Base-by-base conservation (phyloP, 192 early-diverging fungal species). In the Backusella morwellensis region DNA sequence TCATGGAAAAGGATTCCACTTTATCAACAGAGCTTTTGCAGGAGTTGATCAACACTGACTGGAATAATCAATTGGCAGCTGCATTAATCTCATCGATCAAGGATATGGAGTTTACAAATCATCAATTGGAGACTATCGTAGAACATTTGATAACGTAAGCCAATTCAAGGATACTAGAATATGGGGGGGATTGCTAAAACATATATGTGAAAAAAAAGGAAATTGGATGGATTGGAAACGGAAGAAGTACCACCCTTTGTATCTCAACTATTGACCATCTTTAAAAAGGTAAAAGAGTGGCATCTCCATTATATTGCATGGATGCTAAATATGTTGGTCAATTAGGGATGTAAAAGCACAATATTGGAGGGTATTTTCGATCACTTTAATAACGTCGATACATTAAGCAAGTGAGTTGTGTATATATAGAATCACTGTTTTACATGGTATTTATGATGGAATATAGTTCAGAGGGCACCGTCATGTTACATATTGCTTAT, bases 401-500 rank as follows among this genome's bases (percentile, higher is more conserved):
- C 12, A 29, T 29, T 35, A 75, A 17, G 78, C 82, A 32, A 74
- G 75, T 11, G 83, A 78, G 32, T 32, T 32, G 54, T 42, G 35
- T 19, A 78, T 72, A 72, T 77, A 32, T 32, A 32, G 2, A 2
- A 2, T 32, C 32, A 7, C 72, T 80, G 11, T 68, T 73, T 12
- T 12, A 40, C 5, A 52, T 85, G 14, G 36, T 63, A 32, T 70
- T 44, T 59, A 19, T 34, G 38, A 52, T 75, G 63, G 75, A 86
- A 78, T 75, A 90, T 50, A 87, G 85, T 5, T 88, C 90, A 38
- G 90, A 92, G 72, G 92, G 90, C 29, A 91, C 89, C 0, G 89
- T 91, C 9, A 87, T 94, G 78, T 85, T 93, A 66, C 91, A 94
- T 72, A 85, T 94, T 41, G 87, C 85, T 75, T 93, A 91, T 72